Evolutionary conservation across 140 eudicot species (phyloP).

Genomic region (Erigeron philadelphicus): DNA sequence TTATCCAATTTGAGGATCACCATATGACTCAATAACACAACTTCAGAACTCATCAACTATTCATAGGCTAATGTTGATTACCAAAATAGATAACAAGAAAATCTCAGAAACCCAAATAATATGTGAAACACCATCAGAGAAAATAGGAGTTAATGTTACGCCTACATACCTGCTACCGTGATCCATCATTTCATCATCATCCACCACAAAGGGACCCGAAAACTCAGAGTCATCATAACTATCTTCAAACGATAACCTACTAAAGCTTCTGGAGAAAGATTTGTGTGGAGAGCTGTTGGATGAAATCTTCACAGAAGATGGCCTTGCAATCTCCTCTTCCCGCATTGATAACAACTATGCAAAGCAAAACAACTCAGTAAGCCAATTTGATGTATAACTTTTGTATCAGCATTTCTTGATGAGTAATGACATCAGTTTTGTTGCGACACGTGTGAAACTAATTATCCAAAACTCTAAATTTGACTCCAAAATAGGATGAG

Average conservation of each 20-base stretch:
- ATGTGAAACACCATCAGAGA: not conserved
- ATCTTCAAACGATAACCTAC: conserved; percentile 68
- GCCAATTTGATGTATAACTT: not conserved
- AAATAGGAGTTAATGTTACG: conserved; percentile 15
- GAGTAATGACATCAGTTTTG: not conserved
- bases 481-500: too few relatives aligned
- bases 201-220: conserved; percentile 83
- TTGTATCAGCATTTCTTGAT: not conserved
- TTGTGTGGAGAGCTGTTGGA: conserved; percentile 55
- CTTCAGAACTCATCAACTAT: not conserved
- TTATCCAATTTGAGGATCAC: not conserved
- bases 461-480: not conserved
- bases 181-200: conserved; percentile 68
- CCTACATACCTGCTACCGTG: conserved; percentile 62
- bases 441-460: not conserved
- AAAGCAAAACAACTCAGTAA: conserved; percentile 16
- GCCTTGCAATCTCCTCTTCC: conserved; percentile 54
- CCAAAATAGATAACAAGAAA: conserved; percentile 21
- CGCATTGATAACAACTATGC: conserved; percentile 45
- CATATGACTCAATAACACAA: conserved; percentile 8
- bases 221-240: conserved; percentile 76
- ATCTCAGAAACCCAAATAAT: conserved; percentile 12
- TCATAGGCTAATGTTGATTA: not conserved
- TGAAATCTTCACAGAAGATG: conserved; percentile 44
- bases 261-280: conserved; percentile 64